Conservation (phyloP, 805 yeast genomes). For the Ogataea nitratoaversa region DNA sequence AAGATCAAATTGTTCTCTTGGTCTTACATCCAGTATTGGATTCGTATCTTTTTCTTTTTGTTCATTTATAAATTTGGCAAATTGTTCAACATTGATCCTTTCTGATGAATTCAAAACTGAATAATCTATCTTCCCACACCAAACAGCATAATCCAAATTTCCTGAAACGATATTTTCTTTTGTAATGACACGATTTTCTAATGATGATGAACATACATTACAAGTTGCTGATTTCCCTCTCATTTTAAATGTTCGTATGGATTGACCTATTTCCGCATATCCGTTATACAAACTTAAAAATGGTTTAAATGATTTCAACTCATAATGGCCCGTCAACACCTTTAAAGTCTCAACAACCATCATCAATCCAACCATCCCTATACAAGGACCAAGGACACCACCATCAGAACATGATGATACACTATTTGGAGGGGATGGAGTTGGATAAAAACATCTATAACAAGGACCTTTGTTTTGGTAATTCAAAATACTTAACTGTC, state of each 20-base stretch:
- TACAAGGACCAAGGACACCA: slow-evolving; percentile 94
- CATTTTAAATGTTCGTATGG: slow-evolving; percentile 74
- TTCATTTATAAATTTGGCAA: slow-evolving; percentile 10
- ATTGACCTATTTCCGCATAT: slow-evolving; percentile 49
- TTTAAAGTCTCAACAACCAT: slow-evolving; percentile 89
- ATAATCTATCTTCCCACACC: slow-evolving; percentile 64
- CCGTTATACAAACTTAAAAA: slow-evolving; percentile 67
- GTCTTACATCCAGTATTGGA: slow-evolving; percentile 73
- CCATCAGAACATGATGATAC: slow-evolving; percentile 89
- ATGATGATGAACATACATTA: slow-evolving; percentile 53
- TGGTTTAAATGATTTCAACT: slow-evolving; percentile 53
- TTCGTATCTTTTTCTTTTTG: slow-evolving; percentile 8
- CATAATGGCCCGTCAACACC: slow-evolving; percentile 55
- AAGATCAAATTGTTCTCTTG: slow-evolving; percentile 68
- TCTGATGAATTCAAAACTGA: slow-evolving; percentile 40
- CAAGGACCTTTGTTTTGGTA: slow-evolving; percentile 75
- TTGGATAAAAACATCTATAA: slow-evolving; percentile 88
- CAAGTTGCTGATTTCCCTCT: slow-evolving; percentile 62
- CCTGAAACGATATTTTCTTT: slow-evolving; percentile 41
- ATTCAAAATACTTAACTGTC: slow-evolving; percentile 78
- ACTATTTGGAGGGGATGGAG: slow-evolving; percentile 80
- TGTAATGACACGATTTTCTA: slow-evolving; percentile 48
- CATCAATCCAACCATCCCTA: slow-evolving; percentile 82
- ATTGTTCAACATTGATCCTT: slow-evolving; percentile 44
- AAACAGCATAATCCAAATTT: slow-evolving; percentile 57